These are phyloP conservation scores for Lippia alba DNA, from an alignment of 305 asterid genomes.

Conservation along the genomic window DNA sequence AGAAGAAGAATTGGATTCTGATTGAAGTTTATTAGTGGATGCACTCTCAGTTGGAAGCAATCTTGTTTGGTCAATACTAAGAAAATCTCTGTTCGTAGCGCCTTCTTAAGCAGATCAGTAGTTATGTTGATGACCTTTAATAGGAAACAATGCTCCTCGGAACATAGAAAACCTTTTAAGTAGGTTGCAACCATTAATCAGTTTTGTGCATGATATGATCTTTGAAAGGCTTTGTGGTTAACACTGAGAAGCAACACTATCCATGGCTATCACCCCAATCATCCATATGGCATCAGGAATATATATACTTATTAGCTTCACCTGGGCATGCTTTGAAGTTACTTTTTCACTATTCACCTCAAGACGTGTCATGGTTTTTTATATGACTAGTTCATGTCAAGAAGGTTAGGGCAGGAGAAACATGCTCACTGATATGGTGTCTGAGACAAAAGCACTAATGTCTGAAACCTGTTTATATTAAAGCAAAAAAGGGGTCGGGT, in stretches of 20 bases:
- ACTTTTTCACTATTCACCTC: background rate
- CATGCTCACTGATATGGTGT: background rate
- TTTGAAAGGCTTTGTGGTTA: background rate
- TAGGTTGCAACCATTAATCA: conserved; percentile 3
- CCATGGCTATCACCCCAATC: background rate
- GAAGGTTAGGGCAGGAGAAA: background rate
- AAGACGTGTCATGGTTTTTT: background rate
- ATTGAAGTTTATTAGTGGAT: background rate
- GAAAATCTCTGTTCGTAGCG: too few species aligned
- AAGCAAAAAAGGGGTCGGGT: background rate
- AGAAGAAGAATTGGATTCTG: background rate
- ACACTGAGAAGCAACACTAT: background rate
- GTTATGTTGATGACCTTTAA: too few species aligned
- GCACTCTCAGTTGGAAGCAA: background rate
- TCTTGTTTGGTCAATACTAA: too few species aligned
- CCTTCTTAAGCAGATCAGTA: too few species aligned
- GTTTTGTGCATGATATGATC: background rate
- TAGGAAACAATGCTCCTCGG: background rate
- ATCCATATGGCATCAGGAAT: background rate
- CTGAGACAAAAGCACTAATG: background rate
- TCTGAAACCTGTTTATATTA: background rate
- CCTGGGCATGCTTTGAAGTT: background rate
- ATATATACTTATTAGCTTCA: background rate
- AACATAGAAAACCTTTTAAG: background rate
- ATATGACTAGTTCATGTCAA: background rate